Evolutionary conservation across 495 filamentous ascomycete species (phyloP), one percentile per base, ranked within the genome.

Genomic region (Penicillium bialowiezense): DNA sequence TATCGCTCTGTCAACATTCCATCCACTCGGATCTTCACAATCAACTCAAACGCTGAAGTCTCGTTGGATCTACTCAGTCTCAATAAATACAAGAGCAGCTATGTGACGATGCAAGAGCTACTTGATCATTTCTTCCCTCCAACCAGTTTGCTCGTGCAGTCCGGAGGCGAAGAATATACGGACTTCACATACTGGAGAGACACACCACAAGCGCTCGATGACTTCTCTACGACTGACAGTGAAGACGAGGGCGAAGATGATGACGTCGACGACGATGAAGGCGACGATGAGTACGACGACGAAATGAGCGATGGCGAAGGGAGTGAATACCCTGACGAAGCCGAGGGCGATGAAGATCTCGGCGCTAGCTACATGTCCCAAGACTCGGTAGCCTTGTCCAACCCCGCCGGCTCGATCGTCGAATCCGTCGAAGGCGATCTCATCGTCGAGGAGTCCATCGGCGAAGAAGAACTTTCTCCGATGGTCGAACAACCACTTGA

Each of bases 121-220:
- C 85, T 98, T 10, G 92, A 98, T 62, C 93, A 97, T 68, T 96
- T 96, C 73, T 97, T 97, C 66, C 93, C 93, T 12, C 85, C 90
- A 13, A 80, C 88, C 23, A 85, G 82, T 57, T 79, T 85, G 29
- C 75, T 91, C 9, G 81, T 93, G 10, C 85, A 86, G 49, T 82
- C 83, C 40, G 88, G 87, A 31, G 89, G 86, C 36, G 90, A 95
- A 62, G 86, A 90, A 32, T 95, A 84, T 57, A 95, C 90, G 2
- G 90, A 95, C 60, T 95, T 95, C 59, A 88, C 81, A 26, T 95
- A 89, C 62, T 95, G 90, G 90, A 72, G 90, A 42, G 87, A 93
- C 33, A 74, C 77, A 7, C 84, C 86, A 9, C 73, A 84, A 18
- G 85, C 89, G 37, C 59, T 91, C 20, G 87, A 90, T 9, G 87